A percentile compares a stretch with the other conserved stretches of the same genome.
phyloP scores from a whole-genome alignment of 345 rosid species.

The Bretschneidera sinensis region DNA sequence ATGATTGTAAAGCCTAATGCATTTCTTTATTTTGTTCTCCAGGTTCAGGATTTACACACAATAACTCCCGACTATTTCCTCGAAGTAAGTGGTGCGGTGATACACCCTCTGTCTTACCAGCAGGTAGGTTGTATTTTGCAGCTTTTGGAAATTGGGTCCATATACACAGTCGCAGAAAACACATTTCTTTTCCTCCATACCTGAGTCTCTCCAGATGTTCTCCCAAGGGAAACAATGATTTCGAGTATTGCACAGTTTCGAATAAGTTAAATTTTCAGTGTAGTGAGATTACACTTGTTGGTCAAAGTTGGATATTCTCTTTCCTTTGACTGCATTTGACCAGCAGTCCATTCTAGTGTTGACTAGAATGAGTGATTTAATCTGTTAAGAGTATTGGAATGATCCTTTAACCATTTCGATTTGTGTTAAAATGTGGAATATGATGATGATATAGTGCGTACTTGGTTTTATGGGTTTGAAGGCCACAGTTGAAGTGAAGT shows the following conservation, averaged over 20 bases:
- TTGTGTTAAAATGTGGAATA: too few relatives aligned
- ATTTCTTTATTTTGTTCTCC: conserved; percentile 19
- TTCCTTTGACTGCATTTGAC: background rate
- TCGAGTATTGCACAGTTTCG: too few relatives aligned
- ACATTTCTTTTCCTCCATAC: background rate
- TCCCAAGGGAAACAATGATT: background rate
- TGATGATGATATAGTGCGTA: too few relatives aligned
- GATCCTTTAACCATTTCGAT: background rate
- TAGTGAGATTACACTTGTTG: background rate
- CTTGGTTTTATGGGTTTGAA: too few relatives aligned
- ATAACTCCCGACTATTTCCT: conserved; percentile 84
- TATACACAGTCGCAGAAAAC: background rate
- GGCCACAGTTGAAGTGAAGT: too few relatives aligned
- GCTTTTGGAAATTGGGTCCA: background rate
- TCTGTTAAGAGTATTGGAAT: background rate
- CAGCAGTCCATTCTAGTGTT: background rate
- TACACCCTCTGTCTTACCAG: conserved; percentile 92
- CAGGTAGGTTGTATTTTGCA: conserved; percentile 49
- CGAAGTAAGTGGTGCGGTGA: conserved; percentile 92
- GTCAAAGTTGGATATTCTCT: background rate
- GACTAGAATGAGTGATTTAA: too few relatives aligned
- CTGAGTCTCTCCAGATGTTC: background rate
- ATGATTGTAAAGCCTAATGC: conserved; percentile 9
- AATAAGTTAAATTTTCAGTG: background rate
- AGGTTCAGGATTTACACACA: conserved; percentile 95